phyloP scores from a whole-genome alignment of 768 basidiomycete species.

The Boletus sp. region DNA sequence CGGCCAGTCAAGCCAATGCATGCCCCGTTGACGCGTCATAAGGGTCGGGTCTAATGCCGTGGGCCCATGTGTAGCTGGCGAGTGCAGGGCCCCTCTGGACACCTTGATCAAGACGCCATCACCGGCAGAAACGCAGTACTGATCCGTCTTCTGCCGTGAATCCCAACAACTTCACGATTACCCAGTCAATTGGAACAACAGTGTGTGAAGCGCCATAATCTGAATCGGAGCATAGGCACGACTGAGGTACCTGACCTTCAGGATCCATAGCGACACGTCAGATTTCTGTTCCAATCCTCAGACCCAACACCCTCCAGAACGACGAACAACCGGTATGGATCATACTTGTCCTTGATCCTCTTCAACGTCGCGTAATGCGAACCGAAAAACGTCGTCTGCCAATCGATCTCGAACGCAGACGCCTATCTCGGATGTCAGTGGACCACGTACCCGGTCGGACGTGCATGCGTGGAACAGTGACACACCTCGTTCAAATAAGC shows the following conservation, averaged over 20 bases:
- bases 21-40: no score
- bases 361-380: slow-evolving; percentile 39
- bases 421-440: slow-evolving; percentile 32
- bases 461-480: no score
- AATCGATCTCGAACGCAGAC: slow-evolving; percentile 40
- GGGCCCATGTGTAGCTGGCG: slow-evolving; percentile 86
- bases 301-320: slow-evolving; percentile 47
- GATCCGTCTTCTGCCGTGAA: no score
- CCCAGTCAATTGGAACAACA: no score
- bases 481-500: slow-evolving; percentile 49
- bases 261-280: slow-evolving; percentile 19
- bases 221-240: slow-evolving; percentile 73
- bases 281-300: slow-evolving; percentile 43
- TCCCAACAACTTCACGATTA: no score
- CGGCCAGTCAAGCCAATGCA: no score
- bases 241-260: slow-evolving; percentile 65
- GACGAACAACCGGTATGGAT: slow-evolving; percentile 44
- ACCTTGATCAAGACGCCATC: no score
- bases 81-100: no score
- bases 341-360: slow-evolving; percentile 44
- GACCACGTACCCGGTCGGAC: not conserved
- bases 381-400: slow-evolving; percentile 44
- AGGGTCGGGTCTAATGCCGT: no score
- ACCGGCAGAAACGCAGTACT: no score
- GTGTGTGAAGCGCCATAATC: slow-evolving; percentile 91